Conservation (phyloP, 2,329 filamentous ascomycete species). For the Fusarium devonianum region DNA sequence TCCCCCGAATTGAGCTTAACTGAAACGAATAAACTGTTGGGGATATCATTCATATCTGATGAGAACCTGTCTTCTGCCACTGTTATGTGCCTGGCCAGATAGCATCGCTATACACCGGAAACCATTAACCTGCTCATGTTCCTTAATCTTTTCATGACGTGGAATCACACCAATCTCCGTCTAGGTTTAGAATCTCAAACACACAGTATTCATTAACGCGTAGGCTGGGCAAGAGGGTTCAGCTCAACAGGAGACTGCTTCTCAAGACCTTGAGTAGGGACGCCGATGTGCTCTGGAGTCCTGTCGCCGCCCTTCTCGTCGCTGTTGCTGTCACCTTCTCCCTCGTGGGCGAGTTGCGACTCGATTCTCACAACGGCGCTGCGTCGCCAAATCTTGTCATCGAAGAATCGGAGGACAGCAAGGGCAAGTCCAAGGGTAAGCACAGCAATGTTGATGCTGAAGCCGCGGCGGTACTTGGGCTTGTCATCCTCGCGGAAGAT, state of each 20-base stretch:
- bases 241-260: slow-evolving; percentile 9
- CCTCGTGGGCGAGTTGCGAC: slow-evolving; percentile 15
- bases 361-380: slow-evolving; percentile 16
- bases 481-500: slow-evolving; percentile 63
- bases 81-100: too few relatives aligned
- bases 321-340: slow-evolving; percentile 5
- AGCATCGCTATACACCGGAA: too few relatives aligned
- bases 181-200: too few relatives aligned
- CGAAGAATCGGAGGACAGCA: slow-evolving; percentile 52
- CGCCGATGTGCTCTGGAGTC: neutral
- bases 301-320: slow-evolving; percentile 18
- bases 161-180: too few relatives aligned
- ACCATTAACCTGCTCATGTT: too few relatives aligned
- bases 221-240: slow-evolving; percentile 1
- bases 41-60: too few relatives aligned
- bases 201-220: too few relatives aligned
- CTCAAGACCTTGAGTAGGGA: neutral
- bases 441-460: slow-evolving; percentile 54
- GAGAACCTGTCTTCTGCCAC: too few relatives aligned
- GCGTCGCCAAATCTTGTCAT: slow-evolving; percentile 46
- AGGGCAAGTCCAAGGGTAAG: slow-evolving; percentile 53
- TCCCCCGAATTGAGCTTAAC: too few relatives aligned
- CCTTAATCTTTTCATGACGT: too few relatives aligned
- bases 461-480: slow-evolving; percentile 60
- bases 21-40: too few relatives aligned